Evolutionary conservation across 2,329 filamentous ascomycete genomes (phyloP).

Genomic region (Rhynchosporium graminicola): DNA sequence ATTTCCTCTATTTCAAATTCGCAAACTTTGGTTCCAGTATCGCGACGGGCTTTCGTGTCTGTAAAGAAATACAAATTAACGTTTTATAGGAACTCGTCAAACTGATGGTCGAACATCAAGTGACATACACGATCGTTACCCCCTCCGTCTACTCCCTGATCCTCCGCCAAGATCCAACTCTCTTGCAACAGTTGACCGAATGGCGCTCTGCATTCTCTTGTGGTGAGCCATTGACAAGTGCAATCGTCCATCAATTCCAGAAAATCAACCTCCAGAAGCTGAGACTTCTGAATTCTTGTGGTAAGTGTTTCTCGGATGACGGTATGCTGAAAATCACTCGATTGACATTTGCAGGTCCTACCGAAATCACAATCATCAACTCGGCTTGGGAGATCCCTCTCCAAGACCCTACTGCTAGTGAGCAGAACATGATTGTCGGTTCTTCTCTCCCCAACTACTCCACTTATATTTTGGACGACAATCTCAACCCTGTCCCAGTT

Average conservation of each 20-base stretch:
- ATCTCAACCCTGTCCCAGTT: constrained; percentile 42
- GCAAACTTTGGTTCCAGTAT: no score
- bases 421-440: constrained; percentile 18
- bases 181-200: constrained; percentile 16
- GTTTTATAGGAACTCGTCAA: constrained; percentile 18
- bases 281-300: constrained; percentile 28
- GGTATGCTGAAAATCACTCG: background rate
- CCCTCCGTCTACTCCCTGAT: constrained; percentile 33
- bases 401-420: constrained; percentile 18
- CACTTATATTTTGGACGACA: constrained; percentile 45
- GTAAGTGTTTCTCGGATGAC: background rate
- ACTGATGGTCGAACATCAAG: constrained; percentile 24
- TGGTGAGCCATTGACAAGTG: constrained; percentile 34
- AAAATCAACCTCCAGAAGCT: constrained; percentile 25
- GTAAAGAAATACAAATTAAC: no score
- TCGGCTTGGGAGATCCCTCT: constrained; percentile 23
- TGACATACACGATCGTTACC: constrained; percentile 30
- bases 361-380: constrained; percentile 26
- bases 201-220: constrained; percentile 37
- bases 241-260: constrained; percentile 26
- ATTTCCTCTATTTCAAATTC: no score
- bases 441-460: constrained; percentile 29
- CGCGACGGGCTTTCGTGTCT: no score
- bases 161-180: constrained; percentile 19
- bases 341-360: constrained; percentile 22